Evolutionary conservation across 1,284 basidiomycete species (phyloP), one percentile per base, ranked within the genome.

Genomic region (Moesziomyces sp.): DNA sequence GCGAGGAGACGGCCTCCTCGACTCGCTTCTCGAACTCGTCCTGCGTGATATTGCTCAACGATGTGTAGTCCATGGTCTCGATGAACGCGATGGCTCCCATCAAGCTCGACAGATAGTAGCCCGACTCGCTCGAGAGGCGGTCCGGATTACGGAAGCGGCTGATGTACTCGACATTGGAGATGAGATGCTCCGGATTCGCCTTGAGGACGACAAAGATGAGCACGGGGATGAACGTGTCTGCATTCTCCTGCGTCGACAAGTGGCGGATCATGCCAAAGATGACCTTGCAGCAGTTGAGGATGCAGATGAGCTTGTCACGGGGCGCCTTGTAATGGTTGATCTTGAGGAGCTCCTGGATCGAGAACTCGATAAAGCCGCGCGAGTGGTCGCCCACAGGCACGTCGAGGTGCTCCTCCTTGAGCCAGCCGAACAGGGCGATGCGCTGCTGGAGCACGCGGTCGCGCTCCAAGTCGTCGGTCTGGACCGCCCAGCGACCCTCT

Each of bases 251-350:
- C 38, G 62, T 65, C 21, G 74, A 82, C 9, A 94, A 85, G 86
- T 98, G 94, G 72, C 94, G 90, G 66, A 98, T 93, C 51, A 97
- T 86, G 52, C 96, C 96, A 84, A 97, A 99, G 81, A 99, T 98
- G 85, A 99, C 94, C 87, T 99, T 99, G 90, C 95, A 99, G 86
- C 91, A 93, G 83, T 99, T 99, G 50, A 99, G 87, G 49, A 99
- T 92, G 86, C 97, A 99, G 66, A 99, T 99, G 68, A 98, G 87
- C 86, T 99, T 99, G 86, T 99, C 96, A 48, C 96, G 88, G 11
- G 96, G 96, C 21, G 96, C 96, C 85, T 98, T 98, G 87, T 98
- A 99, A 84, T 97, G 94, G 83, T 97, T 98, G 77, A 99, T 92
- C 88, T 97, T 99, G 79, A 94, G 85, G 48, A 99, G 87, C 51